phyloP scores from a whole-genome alignment of 148 eudicot genomes.

The Rhododendron vialii region DNA sequence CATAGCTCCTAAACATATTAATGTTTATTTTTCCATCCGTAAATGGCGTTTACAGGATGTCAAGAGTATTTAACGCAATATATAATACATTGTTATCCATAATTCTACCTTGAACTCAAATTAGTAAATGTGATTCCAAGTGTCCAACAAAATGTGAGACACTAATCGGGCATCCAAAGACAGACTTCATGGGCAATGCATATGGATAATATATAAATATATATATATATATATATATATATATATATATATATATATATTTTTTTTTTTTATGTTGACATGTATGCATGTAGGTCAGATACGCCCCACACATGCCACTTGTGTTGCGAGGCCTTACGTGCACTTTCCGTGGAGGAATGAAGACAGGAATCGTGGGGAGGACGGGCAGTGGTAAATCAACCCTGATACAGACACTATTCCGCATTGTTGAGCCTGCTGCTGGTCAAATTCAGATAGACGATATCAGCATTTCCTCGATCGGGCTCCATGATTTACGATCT shows the following conservation, averaged over 20 bases:
- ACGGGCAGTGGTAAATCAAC: slow-evolving; percentile 72
- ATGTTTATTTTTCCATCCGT: no score
- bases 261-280: not conserved
- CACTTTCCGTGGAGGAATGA: slow-evolving; percentile 48
- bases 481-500: slow-evolving; percentile 55
- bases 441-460: slow-evolving; percentile 50
- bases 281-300: slow-evolving; percentile 34
- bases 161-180: not conserved
- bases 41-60: no score
- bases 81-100: no score
- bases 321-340: slow-evolving; percentile 56
- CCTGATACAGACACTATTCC: slow-evolving; percentile 56
- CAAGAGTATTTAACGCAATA: no score
- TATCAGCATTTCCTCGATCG: slow-evolving; percentile 37
- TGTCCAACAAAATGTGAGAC: no score
- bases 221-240: no score
- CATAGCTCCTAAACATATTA: no score
- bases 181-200: not conserved
- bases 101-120: no score
- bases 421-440: slow-evolving; percentile 52
- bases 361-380: slow-evolving; percentile 55
- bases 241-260: no score
- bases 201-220: not conserved
- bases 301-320: slow-evolving; percentile 53
- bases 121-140: no score